Percentiles rank a stretch among this genome's conserved stretches.
Conservation (phyloP, 441 rosid species). For the Erodium moschatum region DNA sequence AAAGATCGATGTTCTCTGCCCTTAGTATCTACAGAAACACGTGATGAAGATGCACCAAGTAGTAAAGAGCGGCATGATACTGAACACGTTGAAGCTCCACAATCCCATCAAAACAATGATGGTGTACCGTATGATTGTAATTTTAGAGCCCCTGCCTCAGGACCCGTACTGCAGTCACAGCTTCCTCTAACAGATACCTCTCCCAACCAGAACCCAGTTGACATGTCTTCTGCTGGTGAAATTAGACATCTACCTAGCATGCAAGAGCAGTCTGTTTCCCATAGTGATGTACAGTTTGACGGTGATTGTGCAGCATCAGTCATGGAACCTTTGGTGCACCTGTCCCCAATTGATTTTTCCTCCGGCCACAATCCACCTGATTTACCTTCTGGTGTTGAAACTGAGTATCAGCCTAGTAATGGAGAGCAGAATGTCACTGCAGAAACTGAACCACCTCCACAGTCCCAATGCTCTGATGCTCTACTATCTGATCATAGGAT, state of each 20-base stretch:
- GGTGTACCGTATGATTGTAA: constrained; percentile 22
- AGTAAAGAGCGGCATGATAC: constrained; percentile 26
- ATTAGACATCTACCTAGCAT: constrained; percentile 22
- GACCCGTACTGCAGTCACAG: constrained; percentile 12
- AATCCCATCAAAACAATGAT: constrained; percentile 17
- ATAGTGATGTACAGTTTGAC: constrained; percentile 15
- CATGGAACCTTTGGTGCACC: constrained; percentile 23
- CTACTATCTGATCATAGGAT: neutral
- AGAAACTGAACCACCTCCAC: constrained; percentile 27
- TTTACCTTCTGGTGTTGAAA: constrained; percentile 24
- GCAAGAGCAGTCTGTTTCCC: constrained; percentile 15
- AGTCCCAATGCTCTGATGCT: neutral
- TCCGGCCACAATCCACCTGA: constrained; percentile 11
- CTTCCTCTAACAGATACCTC: constrained; percentile 14
- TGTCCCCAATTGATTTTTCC: constrained; percentile 12
- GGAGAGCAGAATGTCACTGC: constrained; percentile 23
- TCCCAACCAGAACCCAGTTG: constrained; percentile 7
- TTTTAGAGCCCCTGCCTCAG: constrained; percentile 17
- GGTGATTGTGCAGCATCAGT: constrained; percentile 19
- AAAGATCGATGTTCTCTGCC: constrained; percentile 27
- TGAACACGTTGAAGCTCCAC: constrained; percentile 19
- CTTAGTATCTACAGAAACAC: constrained; percentile 26
- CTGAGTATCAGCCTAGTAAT: constrained; percentile 22
- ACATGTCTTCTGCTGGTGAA: constrained; percentile 24
- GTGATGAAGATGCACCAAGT: constrained; percentile 26